A percentile compares a stretch with the other conserved stretches of the same genome.
Conservation (phyloP, 768 basidiomycete species). For the Suillus subluteus region DNA sequence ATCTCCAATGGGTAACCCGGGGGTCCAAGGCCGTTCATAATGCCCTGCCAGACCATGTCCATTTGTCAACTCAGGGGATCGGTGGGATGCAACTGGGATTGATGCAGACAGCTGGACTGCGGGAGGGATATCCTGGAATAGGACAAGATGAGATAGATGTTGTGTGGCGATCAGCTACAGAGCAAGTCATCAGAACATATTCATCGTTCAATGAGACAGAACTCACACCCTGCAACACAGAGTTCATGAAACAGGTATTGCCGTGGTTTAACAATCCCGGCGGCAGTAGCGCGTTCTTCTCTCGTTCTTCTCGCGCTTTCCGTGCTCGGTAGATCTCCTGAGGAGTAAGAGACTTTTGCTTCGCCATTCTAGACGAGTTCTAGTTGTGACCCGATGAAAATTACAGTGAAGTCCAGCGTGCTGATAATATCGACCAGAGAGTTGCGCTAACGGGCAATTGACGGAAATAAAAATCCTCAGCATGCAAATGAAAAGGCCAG, state of each 20-base stretch:
- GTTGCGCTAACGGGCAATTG: not conserved
- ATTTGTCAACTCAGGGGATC: constrained; percentile 70
- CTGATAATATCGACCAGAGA: constrained; percentile 1
- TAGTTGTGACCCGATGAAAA: constrained; percentile 7
- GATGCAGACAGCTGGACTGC: constrained; percentile 43
- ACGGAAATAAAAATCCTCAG: constrained; percentile 3
- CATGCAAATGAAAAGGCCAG: constrained; percentile 6
- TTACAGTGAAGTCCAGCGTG: not conserved
- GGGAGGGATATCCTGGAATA: constrained; percentile 53
- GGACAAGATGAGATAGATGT: constrained; percentile 58
- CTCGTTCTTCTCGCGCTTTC: constrained; percentile 64
- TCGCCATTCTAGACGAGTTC: constrained; percentile 44
- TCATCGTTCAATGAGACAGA: constrained; percentile 18
- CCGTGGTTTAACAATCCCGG: constrained; percentile 81
- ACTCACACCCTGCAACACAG: constrained; percentile 85
- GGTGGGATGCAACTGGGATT: constrained; percentile 45
- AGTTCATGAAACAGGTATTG: constrained; percentile 97
- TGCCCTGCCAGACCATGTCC: constrained; percentile 56
- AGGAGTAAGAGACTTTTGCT: constrained; percentile 56
- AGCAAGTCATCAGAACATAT: not conserved
- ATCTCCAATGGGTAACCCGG: constrained; percentile 73
- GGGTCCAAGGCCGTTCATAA: constrained; percentile 55
- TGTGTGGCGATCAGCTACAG: constrained; percentile 68
- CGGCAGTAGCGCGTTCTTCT: constrained; percentile 61
- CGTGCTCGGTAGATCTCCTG: constrained; percentile 66